Evolutionary conservation across 2,329 filamentous ascomycete genomes (phyloP).

Genomic region (Xylariales sp.): DNA sequence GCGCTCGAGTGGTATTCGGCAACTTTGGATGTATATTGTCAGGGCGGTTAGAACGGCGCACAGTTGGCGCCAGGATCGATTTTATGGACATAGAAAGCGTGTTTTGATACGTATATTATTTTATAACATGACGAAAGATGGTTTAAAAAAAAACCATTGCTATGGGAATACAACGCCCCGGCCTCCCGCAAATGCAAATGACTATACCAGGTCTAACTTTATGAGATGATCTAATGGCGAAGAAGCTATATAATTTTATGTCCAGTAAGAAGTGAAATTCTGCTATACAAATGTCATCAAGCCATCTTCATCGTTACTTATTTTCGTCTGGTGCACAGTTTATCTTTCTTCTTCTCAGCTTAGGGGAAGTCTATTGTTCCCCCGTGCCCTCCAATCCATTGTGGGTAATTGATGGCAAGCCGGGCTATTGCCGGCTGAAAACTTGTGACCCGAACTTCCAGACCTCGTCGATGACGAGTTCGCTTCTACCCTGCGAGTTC

Average conservation of each 20-base stretch:
- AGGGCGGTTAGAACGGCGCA: background rate
- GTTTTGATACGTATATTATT: constrained; percentile 13
- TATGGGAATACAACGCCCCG: constrained; percentile 20
- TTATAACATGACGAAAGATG: constrained; percentile 4
- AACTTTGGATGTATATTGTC: background rate
- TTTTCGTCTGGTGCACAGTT: constrained; percentile 8
- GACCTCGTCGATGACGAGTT: constrained; percentile 76
- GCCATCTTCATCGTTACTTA: constrained; percentile 17
- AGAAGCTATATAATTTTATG: constrained; percentile 17
- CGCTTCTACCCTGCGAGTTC: constrained; percentile 55
- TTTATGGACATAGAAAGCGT: constrained; percentile 2
- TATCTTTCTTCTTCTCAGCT: constrained; percentile 6
- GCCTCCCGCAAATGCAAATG: constrained; percentile 22
- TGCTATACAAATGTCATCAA: constrained; percentile 21
- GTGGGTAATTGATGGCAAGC: constrained; percentile 27
- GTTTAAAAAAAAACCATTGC: constrained; percentile 5
- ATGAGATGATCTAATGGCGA: constrained; percentile 12
- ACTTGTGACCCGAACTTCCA: constrained; percentile 80
- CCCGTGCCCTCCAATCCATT: background rate
- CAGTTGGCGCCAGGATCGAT: background rate
- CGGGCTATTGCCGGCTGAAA: constrained; percentile 44
- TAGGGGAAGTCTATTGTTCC: constrained; percentile 5
- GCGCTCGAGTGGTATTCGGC: background rate
- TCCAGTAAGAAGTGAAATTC: constrained; percentile 8
- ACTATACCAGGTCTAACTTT: constrained; percentile 22